These are phyloP conservation scores for Tulasnella sp. DNA, from an alignment of 768 basidiomycete genomes.

Conservation along the genomic window DNA sequence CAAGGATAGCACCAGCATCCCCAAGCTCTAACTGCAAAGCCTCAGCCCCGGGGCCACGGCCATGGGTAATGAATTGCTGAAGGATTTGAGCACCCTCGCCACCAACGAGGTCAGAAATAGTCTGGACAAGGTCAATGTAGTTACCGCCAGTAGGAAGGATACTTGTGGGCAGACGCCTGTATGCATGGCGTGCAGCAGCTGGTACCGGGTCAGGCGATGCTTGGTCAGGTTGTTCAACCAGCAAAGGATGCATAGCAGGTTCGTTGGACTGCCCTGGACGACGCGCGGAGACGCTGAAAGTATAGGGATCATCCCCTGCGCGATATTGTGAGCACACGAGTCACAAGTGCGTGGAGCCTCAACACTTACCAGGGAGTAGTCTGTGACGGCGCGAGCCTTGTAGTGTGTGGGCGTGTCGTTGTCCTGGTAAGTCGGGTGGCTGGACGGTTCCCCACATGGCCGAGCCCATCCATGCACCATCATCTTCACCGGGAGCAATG, in stretches of 20 bases:
- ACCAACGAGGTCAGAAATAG: slow-evolving; percentile 71
- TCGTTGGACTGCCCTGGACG: slow-evolving; percentile 7
- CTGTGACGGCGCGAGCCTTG: not conserved
- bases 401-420: slow-evolving; percentile 21
- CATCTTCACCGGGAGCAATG: slow-evolving; percentile 13
- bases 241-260: slow-evolving; percentile 67
- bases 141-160: slow-evolving; percentile 32
- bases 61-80: slow-evolving; percentile 63
- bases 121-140: slow-evolving; percentile 49
- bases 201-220: slow-evolving; percentile 37
- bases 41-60: slow-evolving; percentile 45
- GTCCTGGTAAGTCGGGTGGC: slow-evolving; percentile 29
- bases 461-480: slow-evolving; percentile 30
- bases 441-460: slow-evolving; percentile 25
- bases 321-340: not conserved
- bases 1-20: slow-evolving; percentile 13
- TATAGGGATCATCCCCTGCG: not conserved
- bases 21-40: slow-evolving; percentile 64
- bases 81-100: slow-evolving; percentile 71
- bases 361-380: not conserved
- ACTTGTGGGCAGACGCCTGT: slow-evolving; percentile 41
- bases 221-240: slow-evolving; percentile 40
- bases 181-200: slow-evolving; percentile 29
- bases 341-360: not conserved
- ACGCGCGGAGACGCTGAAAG: not conserved